phyloP scores from a whole-genome alignment of 1,139 yeast genomes.

The Suhomyces anneliseae region DNA sequence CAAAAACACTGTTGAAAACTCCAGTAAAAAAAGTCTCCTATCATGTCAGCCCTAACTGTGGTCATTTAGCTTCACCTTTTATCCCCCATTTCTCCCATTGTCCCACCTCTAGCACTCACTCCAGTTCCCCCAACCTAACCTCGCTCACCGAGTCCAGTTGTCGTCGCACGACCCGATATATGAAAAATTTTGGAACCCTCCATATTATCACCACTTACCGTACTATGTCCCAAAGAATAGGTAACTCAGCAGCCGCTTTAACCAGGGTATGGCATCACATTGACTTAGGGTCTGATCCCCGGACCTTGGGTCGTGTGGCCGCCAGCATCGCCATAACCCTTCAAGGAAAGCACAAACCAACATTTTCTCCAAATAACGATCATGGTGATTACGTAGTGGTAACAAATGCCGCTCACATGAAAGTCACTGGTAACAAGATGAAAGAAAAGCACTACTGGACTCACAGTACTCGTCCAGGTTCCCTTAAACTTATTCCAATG shows the following conservation, averaged over 20 bases:
- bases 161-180: conserved; percentile 1
- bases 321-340: conserved; percentile 81
- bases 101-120: neutral
- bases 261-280: conserved; percentile 96
- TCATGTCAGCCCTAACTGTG: neutral
- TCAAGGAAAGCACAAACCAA: conserved; percentile 96
- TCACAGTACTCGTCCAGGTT: conserved; percentile 90
- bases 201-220: neutral
- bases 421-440: conserved; percentile 81
- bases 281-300: conserved; percentile 77
- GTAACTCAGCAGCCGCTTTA: conserved; percentile 68
- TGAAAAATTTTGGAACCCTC: conserved; percentile 5
- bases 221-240: conserved; percentile 57
- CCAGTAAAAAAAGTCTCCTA: too few relatives aligned
- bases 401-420: conserved; percentile 81
- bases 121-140: neutral
- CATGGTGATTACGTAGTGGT: conserved; percentile 97
- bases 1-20: too few relatives aligned
- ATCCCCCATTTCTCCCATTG: neutral
- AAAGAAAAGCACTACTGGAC: conserved; percentile 86
- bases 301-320: conserved; percentile 93
- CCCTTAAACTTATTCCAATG: conserved; percentile 82
- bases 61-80: neutral
- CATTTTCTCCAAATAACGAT: conserved; percentile 71
- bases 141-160: neutral